Base-by-base conservation (phyloP, 2,329 filamentous ascomycete species). In the Pseudogymnoascus destructans region DNA sequence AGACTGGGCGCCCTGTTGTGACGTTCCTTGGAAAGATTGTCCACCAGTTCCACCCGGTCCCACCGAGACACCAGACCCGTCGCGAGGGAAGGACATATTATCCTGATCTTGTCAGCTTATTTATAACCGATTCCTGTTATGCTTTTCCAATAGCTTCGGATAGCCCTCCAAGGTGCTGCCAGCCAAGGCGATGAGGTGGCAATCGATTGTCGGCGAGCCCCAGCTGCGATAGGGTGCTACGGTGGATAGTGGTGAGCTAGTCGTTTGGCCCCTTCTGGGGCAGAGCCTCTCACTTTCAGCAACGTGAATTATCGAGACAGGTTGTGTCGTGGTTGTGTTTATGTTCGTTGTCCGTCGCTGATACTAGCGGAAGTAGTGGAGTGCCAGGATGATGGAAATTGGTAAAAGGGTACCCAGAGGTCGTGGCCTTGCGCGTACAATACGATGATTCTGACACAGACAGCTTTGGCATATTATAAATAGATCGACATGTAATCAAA, bases 291-390 rank as follows among this genome's bases (percentile, higher is more conserved):
- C 23, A 52, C 42, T 52, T 52, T 52, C 42, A 52, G 42, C 42
- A 52, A 52, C 42, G 42, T 52, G 27, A 52, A 52, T 52, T 15
- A 52, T 52, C 8, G 42, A 52, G n/a, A 30, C 23, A n/a, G 23
- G 42, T 52, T 52, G 42, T 27, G 25, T 21, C 42, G 42, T 52
- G 23, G 42, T 52, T 27, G 23, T 52, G 42, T 52, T 52, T 52
- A 52, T 52, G 42, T 52, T 52, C 23, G 42, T 17, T 52, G 42
- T 52, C 42, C 42, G 23, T 30, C 42, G 42, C 1, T 23, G 42
- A 52, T 52, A 10, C 42, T 52, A 52, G 42, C 42, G 42, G 42
- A 52, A 52, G 42, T 30, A 52, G 42, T 52, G 42, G 42, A 52
- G 42, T 6, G 23, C 42, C 42, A n/a, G 42, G 42, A 52, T 30